These are phyloP conservation scores for Leccinum subgranulosum DNA, from an alignment of 768 basidiomycete species.

Conservation along the genomic window DNA sequence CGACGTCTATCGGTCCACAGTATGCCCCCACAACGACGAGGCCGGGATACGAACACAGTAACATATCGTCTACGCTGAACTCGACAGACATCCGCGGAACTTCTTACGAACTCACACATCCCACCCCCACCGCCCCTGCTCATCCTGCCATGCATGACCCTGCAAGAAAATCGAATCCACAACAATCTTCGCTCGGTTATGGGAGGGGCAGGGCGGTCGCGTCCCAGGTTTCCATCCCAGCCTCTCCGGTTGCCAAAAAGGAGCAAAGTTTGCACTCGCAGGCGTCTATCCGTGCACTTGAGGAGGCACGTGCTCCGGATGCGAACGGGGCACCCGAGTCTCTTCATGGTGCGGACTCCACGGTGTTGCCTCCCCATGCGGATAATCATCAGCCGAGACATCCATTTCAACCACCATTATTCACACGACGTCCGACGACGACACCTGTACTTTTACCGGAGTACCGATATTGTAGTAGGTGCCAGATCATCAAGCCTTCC, in stretches of 20 bases:
- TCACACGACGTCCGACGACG: slow-evolving; percentile 34
- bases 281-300: slow-evolving; percentile 13
- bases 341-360: slow-evolving; percentile 2
- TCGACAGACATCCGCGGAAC: slow-evolving; percentile 26
- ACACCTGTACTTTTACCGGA: slow-evolving; percentile 55
- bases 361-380: slow-evolving; percentile 10
- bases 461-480: slow-evolving; percentile 62
- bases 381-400: slow-evolving; percentile 2
- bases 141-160: slow-evolving; percentile 15
- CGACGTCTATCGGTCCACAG: slow-evolving; percentile 11
- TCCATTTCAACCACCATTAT: slow-evolving; percentile 12
- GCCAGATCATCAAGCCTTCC: slow-evolving; percentile 68
- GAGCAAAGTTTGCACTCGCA: slow-evolving; percentile 17
- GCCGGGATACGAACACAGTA: slow-evolving; percentile 20
- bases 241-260: slow-evolving; percentile 13
- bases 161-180: slow-evolving; percentile 9
- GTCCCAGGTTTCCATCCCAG: slow-evolving; percentile 7
- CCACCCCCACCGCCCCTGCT: slow-evolving; percentile 6
- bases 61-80: slow-evolving; percentile 20
- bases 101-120: slow-evolving; percentile 27
- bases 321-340: slow-evolving; percentile 6
- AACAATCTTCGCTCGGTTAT: slow-evolving; percentile 23
- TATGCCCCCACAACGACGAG: slow-evolving; percentile 20
- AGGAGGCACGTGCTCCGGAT: slow-evolving; percentile 20
- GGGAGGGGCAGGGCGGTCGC: slow-evolving; percentile 14